Percentiles rank a stretch among this genome's conserved stretches.
Evolutionary conservation across 2,329 filamentous ascomycete species (phyloP).

Genomic region (Emmonsiellopsis sp.): DNA sequence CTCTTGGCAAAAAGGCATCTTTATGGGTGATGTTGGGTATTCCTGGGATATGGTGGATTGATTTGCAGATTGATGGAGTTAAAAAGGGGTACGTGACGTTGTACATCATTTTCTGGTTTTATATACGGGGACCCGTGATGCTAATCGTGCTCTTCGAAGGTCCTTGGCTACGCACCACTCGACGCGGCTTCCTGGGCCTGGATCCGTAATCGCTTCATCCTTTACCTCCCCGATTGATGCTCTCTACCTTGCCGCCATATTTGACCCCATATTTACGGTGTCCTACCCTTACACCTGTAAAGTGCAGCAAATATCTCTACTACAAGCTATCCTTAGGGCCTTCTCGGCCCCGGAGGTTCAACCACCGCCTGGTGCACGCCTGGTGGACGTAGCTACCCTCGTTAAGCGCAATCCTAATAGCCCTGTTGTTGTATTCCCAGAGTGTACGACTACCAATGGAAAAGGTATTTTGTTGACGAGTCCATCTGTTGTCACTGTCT

Average conservation of each 20-base stretch:
- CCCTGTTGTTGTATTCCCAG: constrained; percentile 79
- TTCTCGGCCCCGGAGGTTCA: constrained; percentile 50
- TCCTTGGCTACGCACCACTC: constrained; percentile 63
- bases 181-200: constrained; percentile 65
- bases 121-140: background rate
- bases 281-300: constrained; percentile 66
- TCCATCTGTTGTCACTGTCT: constrained; percentile 61
- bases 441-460: constrained; percentile 90
- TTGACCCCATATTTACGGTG: constrained; percentile 87
- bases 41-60: constrained; percentile 95
- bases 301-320: constrained; percentile 67
- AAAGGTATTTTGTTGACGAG: constrained; percentile 78
- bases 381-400: constrained; percentile 56
- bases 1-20: constrained; percentile 65
- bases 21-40: constrained; percentile 82
- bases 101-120: background rate
- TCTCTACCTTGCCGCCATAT: constrained; percentile 88
- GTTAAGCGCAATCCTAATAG: constrained; percentile 60
- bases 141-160: constrained; percentile 23
- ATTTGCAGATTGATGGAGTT: constrained; percentile 95
- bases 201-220: constrained; percentile 77
- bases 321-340: constrained; percentile 64
- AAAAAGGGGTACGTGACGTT: constrained; percentile 60
- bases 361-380: constrained; percentile 37
- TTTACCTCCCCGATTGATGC: constrained; percentile 90